Evolutionary conservation across 2,329 filamentous ascomycete species (phyloP).

Genomic region (Allantophomopsis lycopodina): DNA sequence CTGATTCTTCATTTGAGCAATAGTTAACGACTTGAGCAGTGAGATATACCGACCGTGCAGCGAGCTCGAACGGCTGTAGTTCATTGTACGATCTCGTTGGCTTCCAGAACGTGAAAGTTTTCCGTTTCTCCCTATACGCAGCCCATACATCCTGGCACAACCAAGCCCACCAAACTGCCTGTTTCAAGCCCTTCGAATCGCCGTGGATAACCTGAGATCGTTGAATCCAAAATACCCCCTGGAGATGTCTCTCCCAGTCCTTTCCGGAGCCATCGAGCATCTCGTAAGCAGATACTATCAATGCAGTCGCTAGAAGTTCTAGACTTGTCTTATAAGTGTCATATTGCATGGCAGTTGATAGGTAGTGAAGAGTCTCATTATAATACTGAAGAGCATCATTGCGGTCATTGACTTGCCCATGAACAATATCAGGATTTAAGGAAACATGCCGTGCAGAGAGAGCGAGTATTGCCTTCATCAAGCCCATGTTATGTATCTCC

Average conservation of each 20-base stretch:
- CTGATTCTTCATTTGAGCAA: constrained; percentile 24
- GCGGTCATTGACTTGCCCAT: constrained; percentile 15
- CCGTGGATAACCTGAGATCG: constrained; percentile 47
- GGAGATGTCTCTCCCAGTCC: constrained; percentile 47
- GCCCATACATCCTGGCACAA: constrained; percentile 53
- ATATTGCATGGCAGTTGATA: constrained; percentile 44
- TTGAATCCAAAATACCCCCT: constrained; percentile 54
- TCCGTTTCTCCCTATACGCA: constrained; percentile 42
- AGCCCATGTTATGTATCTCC: constrained; percentile 35
- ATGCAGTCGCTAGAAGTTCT: constrained; percentile 42
- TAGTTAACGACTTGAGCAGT: no score
- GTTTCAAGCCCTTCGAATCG: constrained; percentile 38
- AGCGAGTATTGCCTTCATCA: constrained; percentile 43
- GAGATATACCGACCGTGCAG: no score
- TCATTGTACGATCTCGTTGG: constrained; percentile 32
- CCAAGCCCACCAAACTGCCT: constrained; percentile 54
- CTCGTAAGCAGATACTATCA: constrained; percentile 49
- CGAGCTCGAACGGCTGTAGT: constrained; percentile 14
- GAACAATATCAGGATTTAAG: constrained; percentile 17
- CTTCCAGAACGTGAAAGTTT: constrained; percentile 43
- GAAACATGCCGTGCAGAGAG: constrained; percentile 37
- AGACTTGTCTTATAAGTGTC: constrained; percentile 40
- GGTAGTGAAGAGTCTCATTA: constrained; percentile 46
- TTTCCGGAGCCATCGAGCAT: constrained; percentile 44
- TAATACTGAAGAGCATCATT: constrained; percentile 38